Base-by-base conservation (phyloP, 2,329 filamentous ascomycete genomes). In the Fusarium oxysporum region DNA sequence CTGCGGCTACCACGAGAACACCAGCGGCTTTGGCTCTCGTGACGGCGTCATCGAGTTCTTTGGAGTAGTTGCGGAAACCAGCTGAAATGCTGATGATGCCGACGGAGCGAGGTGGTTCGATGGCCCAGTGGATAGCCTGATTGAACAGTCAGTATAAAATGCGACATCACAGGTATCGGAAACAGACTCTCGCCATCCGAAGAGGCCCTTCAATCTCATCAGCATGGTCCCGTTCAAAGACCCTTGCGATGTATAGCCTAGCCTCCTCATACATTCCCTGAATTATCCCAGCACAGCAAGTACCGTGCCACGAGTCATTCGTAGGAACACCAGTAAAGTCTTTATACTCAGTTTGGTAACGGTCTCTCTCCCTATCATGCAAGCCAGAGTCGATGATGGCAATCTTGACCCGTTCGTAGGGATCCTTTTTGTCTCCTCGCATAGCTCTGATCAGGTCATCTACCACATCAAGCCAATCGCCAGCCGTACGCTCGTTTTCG, bases 301-400 rank as follows among this genome's bases (percentile, higher is more conserved):
- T 58, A 0, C 59, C 59, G 1, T 62, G 59, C 59, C 59, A 62
- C 0, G 59, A 62, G 19, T 58, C 16, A 1, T 62, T 58, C 0
- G 0, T 25, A 21, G 9, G 0, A 0, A 12, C 6, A 4, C 30
- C n/a, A 0, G 51, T 38, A 1, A 58, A 45, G 4, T 62, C 59
- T 9, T 14, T 4, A 1, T 58, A 58, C 5, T 25, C 21, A 1
- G 1, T 9, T 4, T 1, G 14, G 3, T 61, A 44, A 5, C 2
- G 30, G 1, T 1, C 0, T 8, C 50, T 43, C 2, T 43, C 28
- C 0, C 8, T 17, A 3, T 61, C 48, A 1, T 61, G 37, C 0
- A 61, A 4, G 0, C 58, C 58, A 13, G 58, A 44, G 21, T 61
- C 58, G 1, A 61, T 61, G 0, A 56, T 12, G 4, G 58, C 58